These are phyloP conservation scores for Zygoascus bituminiphila DNA, from an alignment of 805 yeast genomes.

Conservation along the genomic window DNA sequence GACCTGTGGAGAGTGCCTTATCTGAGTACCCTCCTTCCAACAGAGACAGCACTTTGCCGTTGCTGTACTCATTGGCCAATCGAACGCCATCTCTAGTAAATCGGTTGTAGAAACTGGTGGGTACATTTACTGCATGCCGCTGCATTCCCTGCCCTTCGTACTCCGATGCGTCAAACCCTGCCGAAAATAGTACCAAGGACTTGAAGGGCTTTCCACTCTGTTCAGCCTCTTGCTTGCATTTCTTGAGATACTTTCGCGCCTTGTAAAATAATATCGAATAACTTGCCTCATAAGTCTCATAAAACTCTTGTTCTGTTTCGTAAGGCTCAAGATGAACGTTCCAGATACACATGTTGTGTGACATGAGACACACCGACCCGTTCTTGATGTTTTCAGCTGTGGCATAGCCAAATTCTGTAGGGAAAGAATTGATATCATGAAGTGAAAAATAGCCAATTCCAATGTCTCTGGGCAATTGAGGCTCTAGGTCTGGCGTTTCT, in stretches of 20 bases:
- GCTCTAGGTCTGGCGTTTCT: constrained; percentile 7
- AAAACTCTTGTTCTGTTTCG: constrained; percentile 54
- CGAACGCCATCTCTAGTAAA: constrained; percentile 68
- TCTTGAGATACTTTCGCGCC: constrained; percentile 53
- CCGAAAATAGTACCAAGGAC: constrained; percentile 62
- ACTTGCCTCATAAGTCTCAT: constrained; percentile 48
- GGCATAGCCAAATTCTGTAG: constrained; percentile 73
- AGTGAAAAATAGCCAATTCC: constrained; percentile 74
- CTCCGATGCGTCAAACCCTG: constrained; percentile 85
- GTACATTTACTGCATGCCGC: constrained; percentile 72
- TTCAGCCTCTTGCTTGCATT: constrained; percentile 14
- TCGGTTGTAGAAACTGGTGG: constrained; percentile 65
- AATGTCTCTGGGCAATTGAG: constrained; percentile 16
- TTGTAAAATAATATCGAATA: constrained; percentile 55
- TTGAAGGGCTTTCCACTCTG: constrained; percentile 37
- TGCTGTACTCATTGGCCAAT: constrained; percentile 53
- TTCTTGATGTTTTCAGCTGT: constrained; percentile 60
- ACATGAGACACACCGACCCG: constrained; percentile 70
- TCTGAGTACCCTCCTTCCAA: constrained; percentile 86
- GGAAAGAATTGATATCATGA: constrained; percentile 81
- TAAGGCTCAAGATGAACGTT: constrained; percentile 71
- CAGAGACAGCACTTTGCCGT: constrained; percentile 57
- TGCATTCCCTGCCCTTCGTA: constrained; percentile 80
- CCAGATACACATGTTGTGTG: constrained; percentile 76
- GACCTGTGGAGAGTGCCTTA: constrained; percentile 71